Percentiles rank a stretch among this genome's conserved stretches.
Evolutionary conservation across 1,284 basidiomycete species (phyloP).

Genomic region (Kalmanozyma brasiliensis): DNA sequence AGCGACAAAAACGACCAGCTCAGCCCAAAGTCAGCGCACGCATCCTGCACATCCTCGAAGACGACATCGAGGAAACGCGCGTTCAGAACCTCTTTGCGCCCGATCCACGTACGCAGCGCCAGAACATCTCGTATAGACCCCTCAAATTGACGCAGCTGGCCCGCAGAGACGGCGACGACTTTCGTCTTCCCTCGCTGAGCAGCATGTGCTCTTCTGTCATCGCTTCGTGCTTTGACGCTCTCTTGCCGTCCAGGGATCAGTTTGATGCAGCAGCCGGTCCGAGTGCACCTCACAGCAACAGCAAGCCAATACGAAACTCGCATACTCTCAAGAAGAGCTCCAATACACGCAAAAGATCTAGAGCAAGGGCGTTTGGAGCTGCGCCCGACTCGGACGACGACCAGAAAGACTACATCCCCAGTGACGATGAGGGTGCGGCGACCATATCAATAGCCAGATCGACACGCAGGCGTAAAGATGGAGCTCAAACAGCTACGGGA

Average conservation of each 20-base stretch:
- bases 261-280: constrained; percentile 22
- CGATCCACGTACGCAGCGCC: constrained; percentile 15
- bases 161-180: constrained; percentile 14
- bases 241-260: constrained; percentile 29
- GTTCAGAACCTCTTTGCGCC: constrained; percentile 36
- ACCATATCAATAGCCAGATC: background rate
- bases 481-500: background rate
- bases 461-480: constrained; percentile 3
- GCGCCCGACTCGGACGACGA: constrained; percentile 33
- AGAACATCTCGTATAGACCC: constrained; percentile 30
- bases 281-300: background rate
- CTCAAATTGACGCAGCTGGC: constrained; percentile 24
- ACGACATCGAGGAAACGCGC: constrained; percentile 32
- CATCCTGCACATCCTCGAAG: constrained; percentile 24
- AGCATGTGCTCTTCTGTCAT: constrained; percentile 23
- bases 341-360: constrained; percentile 12
- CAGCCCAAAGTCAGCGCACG: constrained; percentile 31
- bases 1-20: constrained; percentile 7
- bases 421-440: constrained; percentile 11
- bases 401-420: constrained; percentile 34
- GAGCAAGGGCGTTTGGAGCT: constrained; percentile 30
- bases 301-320: constrained; percentile 3
- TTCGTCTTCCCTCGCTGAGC: constrained; percentile 21
- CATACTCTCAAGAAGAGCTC: constrained; percentile 6
- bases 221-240: constrained; percentile 29